Conservation (phyloP, 225 moss, liverwort and hornwort genomes). For the Pseudoscleropodium purum region DNA sequence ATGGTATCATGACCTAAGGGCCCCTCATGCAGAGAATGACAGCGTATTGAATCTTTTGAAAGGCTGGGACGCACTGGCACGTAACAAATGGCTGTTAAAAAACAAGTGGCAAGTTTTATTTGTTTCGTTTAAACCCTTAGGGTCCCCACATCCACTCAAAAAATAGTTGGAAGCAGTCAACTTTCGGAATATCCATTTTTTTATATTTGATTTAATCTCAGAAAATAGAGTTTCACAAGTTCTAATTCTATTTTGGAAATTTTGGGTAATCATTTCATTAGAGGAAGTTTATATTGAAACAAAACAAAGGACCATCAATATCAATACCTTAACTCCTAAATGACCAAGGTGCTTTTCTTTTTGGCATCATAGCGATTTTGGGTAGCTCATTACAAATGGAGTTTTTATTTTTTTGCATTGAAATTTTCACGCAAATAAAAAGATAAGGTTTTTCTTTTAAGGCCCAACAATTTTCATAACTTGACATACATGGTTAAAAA, state of each 20-base stretch:
- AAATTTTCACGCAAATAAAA: too few species aligned
- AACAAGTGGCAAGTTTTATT: not conserved
- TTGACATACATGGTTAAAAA: too few species aligned
- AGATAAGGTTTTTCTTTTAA: too few species aligned
- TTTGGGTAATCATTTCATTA: not conserved
- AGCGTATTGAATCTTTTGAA: not conserved
- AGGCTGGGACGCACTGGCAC: not conserved
- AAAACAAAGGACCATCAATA: not conserved
- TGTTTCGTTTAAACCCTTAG: not conserved
- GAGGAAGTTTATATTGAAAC: not conserved
- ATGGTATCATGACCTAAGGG: not conserved
- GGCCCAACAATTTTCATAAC: too few species aligned
- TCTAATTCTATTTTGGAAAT: not conserved
- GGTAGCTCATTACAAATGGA: too few species aligned
- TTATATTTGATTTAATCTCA: not conserved
- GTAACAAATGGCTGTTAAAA: not conserved
- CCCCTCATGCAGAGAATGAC: not conserved
- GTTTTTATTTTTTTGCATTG: too few species aligned
- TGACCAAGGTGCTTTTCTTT: too few species aligned
- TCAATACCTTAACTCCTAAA: not conserved
- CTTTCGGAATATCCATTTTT: not conserved
- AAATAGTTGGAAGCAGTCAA: not conserved
- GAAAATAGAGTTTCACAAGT: not conserved
- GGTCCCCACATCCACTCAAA: not conserved
- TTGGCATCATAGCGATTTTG: too few species aligned